Evolutionary conservation across 1,284 basidiomycete genomes (phyloP), one percentile per base, ranked within the genome.

Genomic region (Pseudomicrostroma phylloplanum): DNA sequence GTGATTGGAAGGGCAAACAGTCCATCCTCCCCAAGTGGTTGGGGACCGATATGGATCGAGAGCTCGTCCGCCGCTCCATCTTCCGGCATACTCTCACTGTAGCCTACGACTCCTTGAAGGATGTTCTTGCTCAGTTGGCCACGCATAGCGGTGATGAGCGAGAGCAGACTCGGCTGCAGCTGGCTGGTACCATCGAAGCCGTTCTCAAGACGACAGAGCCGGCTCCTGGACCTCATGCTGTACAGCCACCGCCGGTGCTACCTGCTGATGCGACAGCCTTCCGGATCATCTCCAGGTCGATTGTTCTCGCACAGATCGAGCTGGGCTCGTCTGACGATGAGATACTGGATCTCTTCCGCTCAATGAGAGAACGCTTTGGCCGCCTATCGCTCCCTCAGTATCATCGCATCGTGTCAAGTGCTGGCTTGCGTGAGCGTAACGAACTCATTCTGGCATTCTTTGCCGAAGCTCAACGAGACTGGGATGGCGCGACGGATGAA

Each of bases 391-490:
- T 65, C 19, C 30, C 57, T 6, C 63, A 60, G 30, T 69, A 65
- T 25, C 67, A 67, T 48, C 53, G 60, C 9, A 49, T 69, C 2
- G 63, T 63, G 19, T 61, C 67, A 9, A 36, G n/a, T 4, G 43
- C 58, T 6, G 67, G 66, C 0, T 61, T 60, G 25, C 19, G 48
- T 13, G 48, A 61, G 25, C 51, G 65, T 9, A 65, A 67, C 58
- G 54, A 57, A 19, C 66, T 63, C 3, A 60, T 67, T 39, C 55
- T 63, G 30, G 59, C 59, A 56, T 60, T 69, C 21, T 64, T 61
- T 54, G 21, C 58, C 13, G 54, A 67, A 1, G 60, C 63, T 1
- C 61, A 55, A 15, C 26, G 46, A 6, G 59, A 67, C 36, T 63
- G 65, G n/a, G 49, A 54, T 39, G 60, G 62, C 25, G 57, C 43